phyloP scores from a whole-genome alignment of 495 filamentous ascomycete genomes.

The Letharia lupina region DNA sequence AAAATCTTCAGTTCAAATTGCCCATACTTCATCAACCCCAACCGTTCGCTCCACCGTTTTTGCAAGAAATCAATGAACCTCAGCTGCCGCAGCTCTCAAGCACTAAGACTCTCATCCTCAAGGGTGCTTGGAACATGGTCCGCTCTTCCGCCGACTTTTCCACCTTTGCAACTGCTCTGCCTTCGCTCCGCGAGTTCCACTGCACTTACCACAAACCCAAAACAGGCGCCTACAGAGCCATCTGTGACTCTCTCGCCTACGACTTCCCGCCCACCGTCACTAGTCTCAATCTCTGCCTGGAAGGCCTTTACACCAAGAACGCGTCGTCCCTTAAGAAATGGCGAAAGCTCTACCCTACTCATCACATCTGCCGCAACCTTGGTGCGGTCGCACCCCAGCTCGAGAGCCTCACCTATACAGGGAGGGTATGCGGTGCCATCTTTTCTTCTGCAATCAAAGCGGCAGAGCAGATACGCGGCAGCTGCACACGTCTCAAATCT shows the following conservation, averaged over 20 bases:
- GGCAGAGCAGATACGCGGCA: not conserved
- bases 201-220: conserved; percentile 62
- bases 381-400: conserved; percentile 47
- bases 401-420: conserved; percentile 59
- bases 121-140: conserved; percentile 69
- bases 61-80: not conserved
- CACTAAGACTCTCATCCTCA: conserved; percentile 56
- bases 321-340: conserved; percentile 45
- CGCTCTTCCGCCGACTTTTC: conserved; percentile 55
- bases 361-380: conserved; percentile 48
- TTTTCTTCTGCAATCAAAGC: conserved; percentile 39
- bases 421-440: conserved; percentile 52
- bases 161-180: conserved; percentile 50
- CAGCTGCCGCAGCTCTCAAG: conserved; percentile 37
- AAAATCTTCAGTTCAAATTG: not conserved
- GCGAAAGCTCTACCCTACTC: conserved; percentile 41
- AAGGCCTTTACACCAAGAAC: conserved; percentile 57
- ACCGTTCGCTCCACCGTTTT: not conserved
- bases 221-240: conserved; percentile 56
- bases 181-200: conserved; percentile 61
- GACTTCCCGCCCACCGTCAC: conserved; percentile 45
- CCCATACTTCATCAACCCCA: conserved; percentile 1
- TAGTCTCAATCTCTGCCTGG: conserved; percentile 56
- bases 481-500: conserved; percentile 44
- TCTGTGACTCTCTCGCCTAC: conserved; percentile 46